These are phyloP conservation scores for Geotrichum histeridarum DNA, from an alignment of 1,139 yeast genomes.

Conservation along the genomic window DNA sequence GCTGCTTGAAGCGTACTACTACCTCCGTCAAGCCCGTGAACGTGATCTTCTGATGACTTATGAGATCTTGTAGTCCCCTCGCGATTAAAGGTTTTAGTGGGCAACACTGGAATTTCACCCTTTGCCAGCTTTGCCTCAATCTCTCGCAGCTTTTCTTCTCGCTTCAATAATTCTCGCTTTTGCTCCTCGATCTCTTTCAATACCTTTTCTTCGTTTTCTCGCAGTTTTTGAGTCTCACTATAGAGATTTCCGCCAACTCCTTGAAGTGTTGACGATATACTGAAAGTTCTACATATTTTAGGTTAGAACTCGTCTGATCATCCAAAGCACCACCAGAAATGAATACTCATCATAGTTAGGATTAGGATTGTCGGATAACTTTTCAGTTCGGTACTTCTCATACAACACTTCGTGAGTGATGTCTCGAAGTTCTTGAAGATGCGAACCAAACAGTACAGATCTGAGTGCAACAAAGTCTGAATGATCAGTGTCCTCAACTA, in stretches of 20 bases:
- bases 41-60: slow-evolving; percentile 3
- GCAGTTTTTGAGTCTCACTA: slow-evolving; percentile 31
- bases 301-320: background rate
- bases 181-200: slow-evolving; percentile 67
- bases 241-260: slow-evolving; percentile 25
- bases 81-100: background rate
- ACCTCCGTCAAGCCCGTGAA: background rate
- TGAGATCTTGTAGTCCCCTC: background rate
- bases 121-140: slow-evolving; percentile 60
- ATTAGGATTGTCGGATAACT: slow-evolving; percentile 46
- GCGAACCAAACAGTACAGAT: slow-evolving; percentile 83
- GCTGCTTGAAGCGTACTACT: background rate
- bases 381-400: slow-evolving; percentile 89
- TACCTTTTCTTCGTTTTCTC: slow-evolving; percentile 53
- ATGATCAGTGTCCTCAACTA: slow-evolving; percentile 71
- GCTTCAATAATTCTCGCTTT: slow-evolving; percentile 48
- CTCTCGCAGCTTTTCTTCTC: slow-evolving; percentile 74
- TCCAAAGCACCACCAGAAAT: background rate
- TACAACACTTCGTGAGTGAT: slow-evolving; percentile 87
- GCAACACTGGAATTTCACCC: slow-evolving; percentile 6
- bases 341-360: slow-evolving; percentile 15
- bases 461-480: slow-evolving; percentile 82
- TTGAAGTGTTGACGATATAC: slow-evolving; percentile 5
- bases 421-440: slow-evolving; percentile 87
- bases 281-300: background rate